A percentile compares a stretch with the other conserved stretches of the same genome.
These are phyloP conservation scores for Petunia secreta DNA, from an alignment of 257 asterid genomes.

Conservation along the genomic window DNA sequence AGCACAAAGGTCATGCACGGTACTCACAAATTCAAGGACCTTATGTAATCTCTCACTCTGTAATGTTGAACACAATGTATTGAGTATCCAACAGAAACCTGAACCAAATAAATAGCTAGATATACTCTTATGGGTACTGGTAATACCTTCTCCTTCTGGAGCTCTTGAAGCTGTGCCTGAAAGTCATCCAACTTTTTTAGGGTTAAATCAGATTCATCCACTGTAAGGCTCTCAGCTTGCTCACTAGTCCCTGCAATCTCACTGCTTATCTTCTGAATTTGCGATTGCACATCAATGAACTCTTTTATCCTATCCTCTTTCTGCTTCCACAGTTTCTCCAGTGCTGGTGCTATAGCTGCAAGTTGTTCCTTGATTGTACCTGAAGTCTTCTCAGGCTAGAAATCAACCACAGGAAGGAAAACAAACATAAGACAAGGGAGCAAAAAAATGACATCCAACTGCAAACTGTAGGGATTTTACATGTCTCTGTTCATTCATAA, in stretches of 20 bases:
- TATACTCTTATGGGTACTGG: conserved; percentile 15
- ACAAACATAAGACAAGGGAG: conserved; percentile 15
- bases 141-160: conserved; percentile 88
- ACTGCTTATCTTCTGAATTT: conserved; percentile 75
- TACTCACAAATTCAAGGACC: conserved; percentile 94
- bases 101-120: conserved; percentile 23
- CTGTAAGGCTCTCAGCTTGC: conserved; percentile 59
- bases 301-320: conserved; percentile 86
- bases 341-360: conserved; percentile 81
- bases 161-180: conserved; percentile 84
- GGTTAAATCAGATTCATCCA: conserved; percentile 86
- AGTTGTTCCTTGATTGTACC: conserved; percentile 99
- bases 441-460: not conserved
- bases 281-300: conserved; percentile 87
- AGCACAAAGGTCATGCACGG: conserved; percentile 92
- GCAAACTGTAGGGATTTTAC: not conserved
- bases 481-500: not conserved
- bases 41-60: conserved; percentile 95
- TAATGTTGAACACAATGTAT: conserved; percentile 30
- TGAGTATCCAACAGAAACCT: conserved; percentile 17
- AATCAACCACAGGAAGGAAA: conserved; percentile 9
- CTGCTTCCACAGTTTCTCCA: conserved; percentile 81
- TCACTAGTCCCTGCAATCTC: conserved; percentile 82
- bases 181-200: conserved; percentile 80
- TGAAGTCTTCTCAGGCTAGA: conserved; percentile 89